Percentiles rank a stretch among this genome's conserved stretches.
These are phyloP conservation scores for Suillus variegatus DNA, from an alignment of 768 basidiomycete species.

Conservation along the genomic window DNA sequence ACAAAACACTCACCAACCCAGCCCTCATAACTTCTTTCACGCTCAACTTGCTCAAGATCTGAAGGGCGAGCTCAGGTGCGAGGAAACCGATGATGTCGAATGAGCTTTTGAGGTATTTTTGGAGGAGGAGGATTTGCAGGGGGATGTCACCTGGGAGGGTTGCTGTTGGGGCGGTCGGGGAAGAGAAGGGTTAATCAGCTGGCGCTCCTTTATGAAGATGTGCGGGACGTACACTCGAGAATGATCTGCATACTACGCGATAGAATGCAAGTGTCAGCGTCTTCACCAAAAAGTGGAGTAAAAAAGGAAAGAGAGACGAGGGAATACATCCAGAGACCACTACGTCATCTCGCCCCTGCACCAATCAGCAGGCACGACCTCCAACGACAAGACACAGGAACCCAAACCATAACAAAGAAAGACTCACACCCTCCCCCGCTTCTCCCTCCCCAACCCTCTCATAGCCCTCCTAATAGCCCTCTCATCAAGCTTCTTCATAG, in stretches of 20 bases:
- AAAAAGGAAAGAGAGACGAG: neutral
- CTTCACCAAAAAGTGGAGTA: neutral
- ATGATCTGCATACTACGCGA: slow-evolving; percentile 29
- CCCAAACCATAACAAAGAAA: neutral
- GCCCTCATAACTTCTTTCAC: slow-evolving; percentile 64
- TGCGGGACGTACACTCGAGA: slow-evolving; percentile 24
- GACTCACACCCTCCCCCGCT: slow-evolving; percentile 73
- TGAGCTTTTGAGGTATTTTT: slow-evolving; percentile 81
- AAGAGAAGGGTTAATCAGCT: neutral
- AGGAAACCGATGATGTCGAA: slow-evolving; percentile 81
- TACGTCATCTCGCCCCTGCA: neutral
- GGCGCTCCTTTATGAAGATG: neutral
- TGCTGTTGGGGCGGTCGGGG: slow-evolving; percentile 38
- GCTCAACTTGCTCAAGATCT: slow-evolving; percentile 58
- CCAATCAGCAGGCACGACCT: neutral
- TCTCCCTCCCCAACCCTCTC: slow-evolving; percentile 61
- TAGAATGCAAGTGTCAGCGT: slow-evolving; percentile 9
- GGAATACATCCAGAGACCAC: neutral
- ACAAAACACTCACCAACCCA: slow-evolving; percentile 29
- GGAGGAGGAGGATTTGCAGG: slow-evolving; percentile 78
- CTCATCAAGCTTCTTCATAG: slow-evolving; percentile 65
- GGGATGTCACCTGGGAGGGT: slow-evolving; percentile 84
- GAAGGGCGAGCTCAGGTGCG: slow-evolving; percentile 62
- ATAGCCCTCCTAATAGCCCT: slow-evolving; percentile 65
- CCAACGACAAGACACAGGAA: neutral